Conservation (phyloP, 169 alveolate genomes). For the Eimeria necatrix region DNA sequence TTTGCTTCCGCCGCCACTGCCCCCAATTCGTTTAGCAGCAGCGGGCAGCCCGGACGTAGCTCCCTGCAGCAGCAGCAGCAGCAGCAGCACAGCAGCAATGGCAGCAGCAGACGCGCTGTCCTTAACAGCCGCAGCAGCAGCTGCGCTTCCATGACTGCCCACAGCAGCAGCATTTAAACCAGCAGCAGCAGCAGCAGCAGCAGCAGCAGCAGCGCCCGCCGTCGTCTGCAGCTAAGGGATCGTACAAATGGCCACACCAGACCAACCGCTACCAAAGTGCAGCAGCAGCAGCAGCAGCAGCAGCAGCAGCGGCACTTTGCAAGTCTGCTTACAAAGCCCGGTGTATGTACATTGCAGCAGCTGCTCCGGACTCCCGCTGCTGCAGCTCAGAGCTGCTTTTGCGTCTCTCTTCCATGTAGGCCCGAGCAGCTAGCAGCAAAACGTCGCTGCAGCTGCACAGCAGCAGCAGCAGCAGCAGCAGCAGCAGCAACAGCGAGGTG, state of each 20-base stretch:
- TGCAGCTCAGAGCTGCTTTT: not conserved
- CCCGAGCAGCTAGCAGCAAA: constrained; percentile 10
- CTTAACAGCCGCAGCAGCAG: constrained; percentile 2
- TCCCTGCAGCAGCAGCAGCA: constrained; percentile 50
- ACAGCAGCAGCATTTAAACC: not conserved
- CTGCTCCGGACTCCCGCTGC: not conserved
- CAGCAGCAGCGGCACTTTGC: not conserved
- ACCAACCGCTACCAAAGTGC: not conserved
- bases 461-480: constrained; percentile 24
- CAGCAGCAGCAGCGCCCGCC: not conserved
- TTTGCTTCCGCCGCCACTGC: constrained; percentile 17
- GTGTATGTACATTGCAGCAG: constrained; percentile 21
- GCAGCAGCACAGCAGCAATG: not conserved
- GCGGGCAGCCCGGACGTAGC: constrained; percentile 30
- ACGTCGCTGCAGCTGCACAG: constrained; percentile 37
- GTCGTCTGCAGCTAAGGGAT: too few species aligned
- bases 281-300: not conserved
- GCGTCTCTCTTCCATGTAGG: not conserved
- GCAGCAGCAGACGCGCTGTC: too few species aligned
- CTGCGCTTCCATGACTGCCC: too few species aligned
- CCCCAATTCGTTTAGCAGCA: constrained; percentile 38
- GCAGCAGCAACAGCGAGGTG: not conserved
- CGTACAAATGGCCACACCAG: not conserved
- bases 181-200: not conserved
- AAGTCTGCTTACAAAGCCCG: constrained; percentile 18